Base-by-base conservation (phyloP, 169 alveolate genomes). In the Theileria orientalis region DNA sequence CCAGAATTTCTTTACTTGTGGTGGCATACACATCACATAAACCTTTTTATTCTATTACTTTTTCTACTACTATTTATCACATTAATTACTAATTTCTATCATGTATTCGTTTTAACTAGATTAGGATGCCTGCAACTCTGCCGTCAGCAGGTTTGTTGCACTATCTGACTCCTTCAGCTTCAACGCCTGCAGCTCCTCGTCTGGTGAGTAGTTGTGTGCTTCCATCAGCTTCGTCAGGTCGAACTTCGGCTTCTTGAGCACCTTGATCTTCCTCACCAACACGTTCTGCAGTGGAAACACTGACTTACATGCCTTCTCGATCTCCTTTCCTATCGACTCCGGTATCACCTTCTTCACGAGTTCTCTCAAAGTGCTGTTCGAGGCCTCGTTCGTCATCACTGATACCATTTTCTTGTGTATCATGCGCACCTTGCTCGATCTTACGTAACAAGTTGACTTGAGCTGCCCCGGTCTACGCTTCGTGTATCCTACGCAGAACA, bases 401-500 rank as follows among this genome's bases (percentile, higher is more conserved):
- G 96, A 95, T 42, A 94, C 96, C 99, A 98, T 98, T 91, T 94
- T 96, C 90, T 94, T 95, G 86, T 99, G 94, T 73, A 98, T 96
- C 87, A 91, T 93, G 69, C 96, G 93, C 74, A 94, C 93, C 91
- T 96, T 98, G 29, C 98, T 92, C 27, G 97, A 78, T 75, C 94
- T 94, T 42, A 99, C 99, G 85, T 97, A 98, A 93, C 98, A 94
- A 42, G 99, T 97, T 44, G 97, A 93, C 93, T 94, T 96, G 76
- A 94, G 93, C 87, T 96, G 99, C 33, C 93, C 96, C 32, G 91
- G 95, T 72, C 96, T 93, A 86, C 90, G 94, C 74, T 95, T 94
- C 47, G 99, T 98, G 93, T 96, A 97, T 60, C 97, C 99, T 74
- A 98, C 95, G 88, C 97, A 92, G 92, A 98, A 98, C 95, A 98